phyloP scores from a whole-genome alignment of 75 land plant genomes.

The Larix kaempferi region DNA sequence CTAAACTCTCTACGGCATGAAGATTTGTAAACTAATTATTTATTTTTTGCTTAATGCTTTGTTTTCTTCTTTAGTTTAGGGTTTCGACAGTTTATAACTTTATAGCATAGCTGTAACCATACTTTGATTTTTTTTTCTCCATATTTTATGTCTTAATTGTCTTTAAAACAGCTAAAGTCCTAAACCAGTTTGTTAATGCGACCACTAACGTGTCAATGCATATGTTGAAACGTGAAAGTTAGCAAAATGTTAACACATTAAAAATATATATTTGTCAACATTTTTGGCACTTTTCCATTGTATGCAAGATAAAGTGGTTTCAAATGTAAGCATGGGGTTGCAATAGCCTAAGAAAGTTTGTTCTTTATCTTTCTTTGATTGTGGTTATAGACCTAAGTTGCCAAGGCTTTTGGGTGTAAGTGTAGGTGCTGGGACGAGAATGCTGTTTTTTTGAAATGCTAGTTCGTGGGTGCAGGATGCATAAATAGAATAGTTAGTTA shows the following conservation, averaged over 20 bases:
- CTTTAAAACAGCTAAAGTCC: not conserved
- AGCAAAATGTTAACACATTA: not conserved
- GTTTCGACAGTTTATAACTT: not conserved
- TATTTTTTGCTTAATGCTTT: not conserved
- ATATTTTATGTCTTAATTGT: not conserved
- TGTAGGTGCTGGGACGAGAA: too few species aligned
- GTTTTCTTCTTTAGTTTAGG: conserved; percentile 2
- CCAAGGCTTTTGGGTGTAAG: too few species aligned
- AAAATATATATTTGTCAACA: not conserved
- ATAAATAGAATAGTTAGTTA: too few species aligned
- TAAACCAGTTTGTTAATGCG: not conserved
- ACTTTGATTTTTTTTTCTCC: not conserved
- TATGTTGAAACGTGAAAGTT: not conserved
- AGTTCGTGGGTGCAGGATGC: too few species aligned
- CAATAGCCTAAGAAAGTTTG: not conserved
- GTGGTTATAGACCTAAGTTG: not conserved
- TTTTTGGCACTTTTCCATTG: not conserved
- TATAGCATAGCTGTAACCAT: too few species aligned
- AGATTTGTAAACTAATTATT: not conserved
- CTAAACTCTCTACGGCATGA: not conserved
- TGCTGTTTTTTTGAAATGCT: too few species aligned
- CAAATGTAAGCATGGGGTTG: not conserved
- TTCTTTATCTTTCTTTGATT: not conserved
- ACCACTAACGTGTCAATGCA: not conserved
- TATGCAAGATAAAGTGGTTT: not conserved